Evolutionary conservation across 2,329 filamentous ascomycete species (phyloP).

Genomic region (Zymoseptoria tritici): DNA sequence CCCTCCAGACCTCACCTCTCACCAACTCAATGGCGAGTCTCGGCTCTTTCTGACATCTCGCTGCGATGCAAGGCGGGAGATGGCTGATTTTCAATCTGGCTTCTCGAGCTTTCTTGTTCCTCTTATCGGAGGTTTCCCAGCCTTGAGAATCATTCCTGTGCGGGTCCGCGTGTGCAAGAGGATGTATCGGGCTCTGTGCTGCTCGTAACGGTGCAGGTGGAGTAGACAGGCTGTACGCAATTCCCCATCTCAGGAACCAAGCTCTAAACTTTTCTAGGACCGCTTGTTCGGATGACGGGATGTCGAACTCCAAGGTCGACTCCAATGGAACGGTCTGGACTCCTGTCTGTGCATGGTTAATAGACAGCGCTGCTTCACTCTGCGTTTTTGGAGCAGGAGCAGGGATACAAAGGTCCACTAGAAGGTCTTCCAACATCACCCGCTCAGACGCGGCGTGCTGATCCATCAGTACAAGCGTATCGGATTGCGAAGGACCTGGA

Average conservation of each 20-base stretch:
- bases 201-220: not conserved
- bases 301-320: slow-evolving; percentile 52
- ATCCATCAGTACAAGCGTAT: slow-evolving; percentile 67
- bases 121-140: not conserved
- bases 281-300: slow-evolving; percentile 52
- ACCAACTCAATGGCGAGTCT: slow-evolving; percentile 65
- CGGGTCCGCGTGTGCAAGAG: not conserved
- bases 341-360: not conserved
- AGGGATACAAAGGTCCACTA: slow-evolving; percentile 49
- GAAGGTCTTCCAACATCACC: slow-evolving; percentile 66
- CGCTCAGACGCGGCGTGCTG: slow-evolving; percentile 95
- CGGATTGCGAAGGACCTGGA: not conserved
- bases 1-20: slow-evolving; percentile 61
- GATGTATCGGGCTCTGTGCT: not conserved
- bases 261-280: slow-evolving; percentile 49
- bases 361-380: not conserved
- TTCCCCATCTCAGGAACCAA: slow-evolving; percentile 67
- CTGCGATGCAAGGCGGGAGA: slow-evolving; percentile 41
- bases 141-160: not conserved
- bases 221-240: slow-evolving; percentile 50
- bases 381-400: not conserved
- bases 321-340: not conserved
- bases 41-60: slow-evolving; percentile 68
- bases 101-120: not conserved
- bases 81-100: not conserved